Conservation (phyloP, 2,329 filamentous ascomycete genomes). For the Trichophyton simii region DNA sequence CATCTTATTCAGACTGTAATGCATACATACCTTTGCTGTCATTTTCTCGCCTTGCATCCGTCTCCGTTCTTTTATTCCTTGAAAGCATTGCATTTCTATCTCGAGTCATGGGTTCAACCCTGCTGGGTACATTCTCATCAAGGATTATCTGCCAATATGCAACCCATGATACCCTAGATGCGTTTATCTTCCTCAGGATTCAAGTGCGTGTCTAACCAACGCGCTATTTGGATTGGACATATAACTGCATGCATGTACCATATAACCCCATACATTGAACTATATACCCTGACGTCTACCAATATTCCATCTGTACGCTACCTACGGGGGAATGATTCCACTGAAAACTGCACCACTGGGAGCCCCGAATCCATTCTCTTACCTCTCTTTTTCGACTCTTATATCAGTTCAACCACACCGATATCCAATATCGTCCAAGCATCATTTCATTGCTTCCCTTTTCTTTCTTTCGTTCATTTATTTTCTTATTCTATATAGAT, state of each 20-base stretch:
- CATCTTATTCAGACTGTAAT: too few relatives aligned
- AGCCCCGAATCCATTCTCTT: background rate
- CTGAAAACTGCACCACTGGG: background rate
- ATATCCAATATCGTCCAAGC: background rate
- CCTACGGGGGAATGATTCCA: background rate
- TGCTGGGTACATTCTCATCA: background rate
- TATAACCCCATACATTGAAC: background rate
- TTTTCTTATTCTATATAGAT: background rate
- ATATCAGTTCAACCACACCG: background rate
- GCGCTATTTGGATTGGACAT: background rate
- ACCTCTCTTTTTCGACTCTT: background rate
- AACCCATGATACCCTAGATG: background rate
- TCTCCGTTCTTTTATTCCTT: too few relatives aligned
- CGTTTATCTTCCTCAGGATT: background rate
- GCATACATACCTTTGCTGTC: too few relatives aligned
- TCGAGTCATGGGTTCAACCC: background rate
- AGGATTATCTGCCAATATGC: background rate
- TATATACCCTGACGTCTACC: background rate
- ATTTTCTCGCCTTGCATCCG: too few relatives aligned
- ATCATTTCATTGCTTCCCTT: background rate
- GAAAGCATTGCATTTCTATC: background rate
- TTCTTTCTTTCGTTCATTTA: too few relatives aligned
- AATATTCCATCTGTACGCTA: background rate
- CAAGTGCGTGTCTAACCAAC: background rate
- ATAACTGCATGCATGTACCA: conserved; percentile 1